Base-by-base conservation (phyloP, 495 filamentous ascomycete species). In the Penicillium diatomitis region DNA sequence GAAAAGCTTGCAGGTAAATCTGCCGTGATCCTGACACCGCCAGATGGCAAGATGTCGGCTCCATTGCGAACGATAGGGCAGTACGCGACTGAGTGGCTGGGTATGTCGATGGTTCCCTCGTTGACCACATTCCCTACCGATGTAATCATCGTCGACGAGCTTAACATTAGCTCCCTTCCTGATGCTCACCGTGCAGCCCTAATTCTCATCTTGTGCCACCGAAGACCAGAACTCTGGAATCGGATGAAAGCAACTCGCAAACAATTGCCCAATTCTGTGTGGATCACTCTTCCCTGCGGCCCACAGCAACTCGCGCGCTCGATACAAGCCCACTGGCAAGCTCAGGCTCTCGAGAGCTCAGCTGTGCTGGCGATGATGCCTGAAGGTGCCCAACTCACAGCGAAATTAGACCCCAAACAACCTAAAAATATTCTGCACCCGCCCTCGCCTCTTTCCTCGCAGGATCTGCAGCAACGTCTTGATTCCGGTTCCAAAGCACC, bases 1-100 rank as follows among this genome's bases (percentile, higher is more conserved):
- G 8, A 32, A 11, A 32, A 43, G 33, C 44, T 43, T 28, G 8
- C 36, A 39, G 40, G 44, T 10, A 38, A 36, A 38, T 10, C 35
- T 11, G 35, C 12, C 12, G 35, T 11, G 35, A 38, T 38, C 6
- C 12, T n/a, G 35, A 4, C 35, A 4, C 35, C 5, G 8, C 5
- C 9, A 38, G 35, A 10, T 20, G 20, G 20, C 20, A 20, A 20
- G 20, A 20, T 20, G 20, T 20, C 20, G 20, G 20, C 20, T 20
- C 20, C 20, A 20, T 38, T 38, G 10, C n/a, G 32, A 34, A 47
- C 37, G 28, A 49, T 65, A 41, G 46, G 34, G 31, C 48, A 48
- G 5, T 68, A 62, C 32, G 28, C 68, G 12, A 61, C 53, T 20
- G 39, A 65, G 8, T 71, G 68, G 68, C 65, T 59, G 44, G 55